Evolutionary conservation across 2,329 filamentous ascomycete species (phyloP).

Genomic region (Orbilia blumenaviensis): DNA sequence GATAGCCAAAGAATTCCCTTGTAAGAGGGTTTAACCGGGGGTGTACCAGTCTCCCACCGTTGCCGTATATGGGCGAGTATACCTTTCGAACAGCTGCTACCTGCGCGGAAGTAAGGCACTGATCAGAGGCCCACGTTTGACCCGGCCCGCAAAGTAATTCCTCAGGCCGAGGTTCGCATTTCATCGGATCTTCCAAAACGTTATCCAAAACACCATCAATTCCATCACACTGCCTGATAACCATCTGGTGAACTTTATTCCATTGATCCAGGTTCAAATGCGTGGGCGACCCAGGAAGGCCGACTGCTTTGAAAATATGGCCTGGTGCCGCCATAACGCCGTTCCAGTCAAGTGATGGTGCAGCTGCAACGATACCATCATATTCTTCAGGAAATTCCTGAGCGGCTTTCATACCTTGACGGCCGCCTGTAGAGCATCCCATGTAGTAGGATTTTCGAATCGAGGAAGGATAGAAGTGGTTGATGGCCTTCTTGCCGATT

Average conservation of each 20-base stretch:
- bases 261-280: conserved; percentile 58
- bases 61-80: conserved; percentile 59
- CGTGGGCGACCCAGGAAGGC: conserved; percentile 40
- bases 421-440: conserved; percentile 65
- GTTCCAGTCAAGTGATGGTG: conserved; percentile 62
- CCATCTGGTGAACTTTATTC: conserved; percentile 60
- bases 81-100: conserved; percentile 59
- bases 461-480: conserved; percentile 14
- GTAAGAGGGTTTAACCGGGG: conserved; percentile 45
- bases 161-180: conserved; percentile 60
- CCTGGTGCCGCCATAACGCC: conserved; percentile 58
- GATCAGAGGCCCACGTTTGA: conserved; percentile 22
- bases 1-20: conserved; percentile 31
- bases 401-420: conserved; percentile 64
- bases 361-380: conserved; percentile 64
- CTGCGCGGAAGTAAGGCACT: conserved; percentile 59
- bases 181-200: conserved; percentile 61
- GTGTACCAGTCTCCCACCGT: conserved; percentile 59
- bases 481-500: conserved; percentile 12
- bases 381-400: conserved; percentile 65
- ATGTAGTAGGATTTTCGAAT: conserved; percentile 64
- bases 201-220: conserved; percentile 65
- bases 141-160: conserved; percentile 58
- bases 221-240: conserved; percentile 65
- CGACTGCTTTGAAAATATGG: conserved; percentile 57